Base-by-base conservation (phyloP, 2,329 filamentous ascomycete species). In the Diplodia corticola region DNA sequence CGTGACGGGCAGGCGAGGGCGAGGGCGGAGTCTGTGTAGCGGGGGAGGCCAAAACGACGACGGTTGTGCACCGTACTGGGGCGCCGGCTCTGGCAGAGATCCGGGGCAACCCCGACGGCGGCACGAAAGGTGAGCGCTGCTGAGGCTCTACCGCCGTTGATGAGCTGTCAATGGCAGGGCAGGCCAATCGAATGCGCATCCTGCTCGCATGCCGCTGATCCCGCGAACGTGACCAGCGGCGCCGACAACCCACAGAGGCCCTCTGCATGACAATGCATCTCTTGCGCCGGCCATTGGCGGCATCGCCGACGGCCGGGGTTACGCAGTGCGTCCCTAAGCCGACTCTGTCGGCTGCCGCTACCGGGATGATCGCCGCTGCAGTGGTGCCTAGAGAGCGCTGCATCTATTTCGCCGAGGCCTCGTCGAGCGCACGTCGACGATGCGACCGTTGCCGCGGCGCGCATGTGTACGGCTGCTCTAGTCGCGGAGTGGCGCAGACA, bases 1-100 rank as follows among this genome's bases (percentile, higher is more conserved):
- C 69, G 72, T 73, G 72, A 71, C 69, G 57, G 64, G 65, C 67
- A 54, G 68, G 28, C 35, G 57, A 15, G 57, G 57, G 40, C 26
- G 57, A 49, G 57, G 66, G 57, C 40, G 15, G 57, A 67, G 57
- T 49, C 22, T 49, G 57, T 61, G 57, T 61, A 61, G 57, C 57
- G 57, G 57, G 57, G 57, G 28, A 49, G 55, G 28, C 44, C 48
- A 61, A 49, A 49, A 61, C 40, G 50, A 35, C n/a, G n/a, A 60
- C 40, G 55, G 20, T 60, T 48, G 55, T 60, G 55, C 55, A 24
- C 55, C 33, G 57, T n/a, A 9, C 10, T 9, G 10, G 33, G 7
- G 57, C 24, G 40, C 26, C 22, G 26, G 40, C 57, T 61, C 24
- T 49, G 44, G 57, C 26, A 61, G 57, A 61, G 49, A n/a, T 61